phyloP scores from a whole-genome alignment of 2,329 filamentous ascomycete species.

The Trichophyton schoenleinii region DNA sequence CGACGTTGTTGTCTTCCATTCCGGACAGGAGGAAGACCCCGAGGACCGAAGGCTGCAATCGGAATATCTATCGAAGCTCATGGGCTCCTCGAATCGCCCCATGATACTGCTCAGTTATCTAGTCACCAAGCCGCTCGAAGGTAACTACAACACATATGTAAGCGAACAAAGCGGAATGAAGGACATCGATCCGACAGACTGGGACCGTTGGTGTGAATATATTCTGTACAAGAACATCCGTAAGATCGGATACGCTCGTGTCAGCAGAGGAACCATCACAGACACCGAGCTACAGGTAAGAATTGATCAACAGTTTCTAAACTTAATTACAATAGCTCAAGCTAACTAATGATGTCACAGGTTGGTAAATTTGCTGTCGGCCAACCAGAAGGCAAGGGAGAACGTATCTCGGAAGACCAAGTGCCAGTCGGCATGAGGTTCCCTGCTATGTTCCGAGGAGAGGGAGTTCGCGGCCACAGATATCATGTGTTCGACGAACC shows the following conservation, averaged over 20 bases:
- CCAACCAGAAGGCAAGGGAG: slow-evolving; percentile 48
- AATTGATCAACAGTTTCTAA: not conserved
- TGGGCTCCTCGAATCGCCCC: slow-evolving; percentile 70
- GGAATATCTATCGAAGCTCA: slow-evolving; percentile 73
- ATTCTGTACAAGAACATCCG: slow-evolving; percentile 86
- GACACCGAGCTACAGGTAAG: slow-evolving; percentile 86
- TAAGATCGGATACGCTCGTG: slow-evolving; percentile 76
- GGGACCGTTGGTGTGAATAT: slow-evolving; percentile 98
- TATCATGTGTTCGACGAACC: slow-evolving; percentile 96
- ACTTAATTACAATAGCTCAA: not conserved
- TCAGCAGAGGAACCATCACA: slow-evolving; percentile 82
- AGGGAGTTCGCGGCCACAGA: slow-evolving; percentile 74
- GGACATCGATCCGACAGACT: slow-evolving; percentile 83
- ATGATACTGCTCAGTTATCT: slow-evolving; percentile 82
- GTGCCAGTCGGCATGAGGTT: slow-evolving; percentile 70
- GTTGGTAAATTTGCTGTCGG: slow-evolving; percentile 87
- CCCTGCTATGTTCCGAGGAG: slow-evolving; percentile 67
- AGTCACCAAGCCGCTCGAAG: slow-evolving; percentile 76
- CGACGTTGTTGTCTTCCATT: slow-evolving; percentile 97
- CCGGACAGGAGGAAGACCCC: slow-evolving; percentile 89
- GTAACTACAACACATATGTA: slow-evolving; percentile 96
- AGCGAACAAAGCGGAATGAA: slow-evolving; percentile 79
- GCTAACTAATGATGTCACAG: slow-evolving; percentile 26
- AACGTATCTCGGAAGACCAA: slow-evolving; percentile 58
- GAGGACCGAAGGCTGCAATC: slow-evolving; percentile 82